Evolutionary conservation across 1,139 yeast species (phyloP).

Genomic region (Kurtzmaniella quercitrusa): DNA sequence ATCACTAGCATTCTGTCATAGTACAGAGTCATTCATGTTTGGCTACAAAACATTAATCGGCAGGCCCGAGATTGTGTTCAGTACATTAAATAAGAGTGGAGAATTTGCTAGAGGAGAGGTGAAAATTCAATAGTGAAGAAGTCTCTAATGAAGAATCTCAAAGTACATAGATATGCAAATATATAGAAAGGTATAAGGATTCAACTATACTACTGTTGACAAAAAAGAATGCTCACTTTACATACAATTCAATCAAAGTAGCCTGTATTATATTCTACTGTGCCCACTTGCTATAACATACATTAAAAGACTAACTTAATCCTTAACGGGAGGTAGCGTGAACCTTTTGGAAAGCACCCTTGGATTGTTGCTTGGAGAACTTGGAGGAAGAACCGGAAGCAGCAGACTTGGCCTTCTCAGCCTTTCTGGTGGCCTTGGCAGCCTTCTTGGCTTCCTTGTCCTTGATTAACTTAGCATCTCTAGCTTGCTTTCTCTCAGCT

Average conservation of each 20-base stretch:
- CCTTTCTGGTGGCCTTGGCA: slow-evolving; percentile 91
- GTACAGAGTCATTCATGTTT: slow-evolving; percentile 42
- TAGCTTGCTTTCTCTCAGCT: slow-evolving; percentile 96
- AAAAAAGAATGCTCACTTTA: too few species aligned
- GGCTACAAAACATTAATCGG: slow-evolving; percentile 21
- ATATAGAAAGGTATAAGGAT: too few species aligned
- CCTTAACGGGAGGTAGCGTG: slow-evolving; percentile 93
- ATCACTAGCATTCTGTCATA: slow-evolving; percentile 36
- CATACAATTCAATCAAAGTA: background rate
- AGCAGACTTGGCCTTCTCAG: slow-evolving; percentile 84
- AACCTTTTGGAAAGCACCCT: slow-evolving; percentile 95
- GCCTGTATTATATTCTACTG: background rate
- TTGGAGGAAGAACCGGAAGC: slow-evolving; percentile 63
- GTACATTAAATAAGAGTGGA: slow-evolving; percentile 20
- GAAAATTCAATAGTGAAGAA: slow-evolving; percentile 4
- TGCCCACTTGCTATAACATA: slow-evolving; percentile 4
- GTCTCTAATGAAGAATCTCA: too few species aligned
- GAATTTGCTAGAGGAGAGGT: slow-evolving; percentile 35
- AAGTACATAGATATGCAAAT: too few species aligned
- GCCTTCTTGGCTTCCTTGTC: slow-evolving; percentile 96
- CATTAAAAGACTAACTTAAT: slow-evolving; percentile 8
- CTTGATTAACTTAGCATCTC: slow-evolving; percentile 85
- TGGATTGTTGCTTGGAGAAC: slow-evolving; percentile 81
- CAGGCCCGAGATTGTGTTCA: slow-evolving; percentile 23
- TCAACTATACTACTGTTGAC: too few species aligned